A percentile compares a stretch with the other conserved stretches of the same genome.
Evolutionary conservation across 1,284 basidiomycete genomes (phyloP).

Genomic region (Rhodotorula sp.): DNA sequence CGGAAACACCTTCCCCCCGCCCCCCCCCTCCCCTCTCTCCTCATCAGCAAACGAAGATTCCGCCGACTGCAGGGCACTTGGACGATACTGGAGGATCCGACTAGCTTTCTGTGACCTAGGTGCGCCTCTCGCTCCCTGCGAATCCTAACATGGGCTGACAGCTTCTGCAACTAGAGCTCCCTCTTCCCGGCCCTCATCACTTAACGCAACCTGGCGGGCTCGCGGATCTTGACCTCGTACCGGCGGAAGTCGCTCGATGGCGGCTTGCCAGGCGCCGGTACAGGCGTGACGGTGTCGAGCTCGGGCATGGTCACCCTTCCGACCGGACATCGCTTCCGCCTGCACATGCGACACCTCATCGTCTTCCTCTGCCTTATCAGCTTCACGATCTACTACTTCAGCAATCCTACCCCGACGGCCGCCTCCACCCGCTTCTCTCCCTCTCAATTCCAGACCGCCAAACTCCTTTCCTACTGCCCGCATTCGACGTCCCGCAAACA

Average conservation of each 20-base stretch:
- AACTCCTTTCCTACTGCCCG: slow-evolving; percentile 29
- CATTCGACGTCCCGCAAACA: slow-evolving; percentile 28
- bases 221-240: background rate
- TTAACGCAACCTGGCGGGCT: background rate
- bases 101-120: too few species aligned
- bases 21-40: too few species aligned
- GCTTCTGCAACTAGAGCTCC: too few species aligned
- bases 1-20: too few species aligned
- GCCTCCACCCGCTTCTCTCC: background rate
- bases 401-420: background rate
- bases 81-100: too few species aligned
- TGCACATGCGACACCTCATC: slow-evolving; percentile 13
- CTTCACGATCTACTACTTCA: slow-evolving; percentile 1
- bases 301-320: background rate
- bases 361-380: slow-evolving; percentile 8
- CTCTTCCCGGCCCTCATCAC: too few species aligned
- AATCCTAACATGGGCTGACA: background rate
- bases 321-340: background rate
- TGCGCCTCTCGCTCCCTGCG: background rate
- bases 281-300: background rate
- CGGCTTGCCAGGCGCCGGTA: background rate
- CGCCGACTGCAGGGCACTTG: too few species aligned
- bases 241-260: background rate
- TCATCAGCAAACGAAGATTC: too few species aligned
- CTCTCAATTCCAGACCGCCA: background rate